phyloP scores from a whole-genome alignment of 2,329 filamentous ascomycete species.

The Purpureocillium takamizusanense region DNA sequence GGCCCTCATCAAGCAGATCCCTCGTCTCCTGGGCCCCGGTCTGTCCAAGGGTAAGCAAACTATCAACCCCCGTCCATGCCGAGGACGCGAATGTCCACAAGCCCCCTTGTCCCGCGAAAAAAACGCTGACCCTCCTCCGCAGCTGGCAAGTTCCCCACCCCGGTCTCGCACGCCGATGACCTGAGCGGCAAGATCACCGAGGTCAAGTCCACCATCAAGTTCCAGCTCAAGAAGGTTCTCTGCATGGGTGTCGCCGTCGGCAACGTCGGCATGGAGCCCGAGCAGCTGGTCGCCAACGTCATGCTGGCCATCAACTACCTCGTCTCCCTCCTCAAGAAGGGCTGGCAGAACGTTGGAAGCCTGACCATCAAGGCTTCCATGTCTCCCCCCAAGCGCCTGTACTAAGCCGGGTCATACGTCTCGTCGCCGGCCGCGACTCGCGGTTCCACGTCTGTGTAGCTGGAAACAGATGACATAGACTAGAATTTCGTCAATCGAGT shows the following conservation, averaged over 20 bases:
- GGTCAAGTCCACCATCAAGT: constrained; percentile 99
- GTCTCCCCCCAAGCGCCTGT: constrained; percentile 96
- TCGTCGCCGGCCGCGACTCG: constrained; percentile 10
- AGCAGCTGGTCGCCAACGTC: constrained; percentile 96
- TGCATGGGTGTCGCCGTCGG: constrained; percentile 99
- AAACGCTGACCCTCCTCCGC: constrained; percentile 21
- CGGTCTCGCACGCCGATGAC: constrained; percentile 94
- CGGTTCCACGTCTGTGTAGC: neutral
- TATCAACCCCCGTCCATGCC: too few species aligned
- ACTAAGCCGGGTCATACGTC: constrained; percentile 48
- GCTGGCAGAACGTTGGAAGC: constrained; percentile 99
- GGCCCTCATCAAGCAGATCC: constrained; percentile 98
- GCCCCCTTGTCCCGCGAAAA: too few species aligned
- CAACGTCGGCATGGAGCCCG: constrained; percentile 94
- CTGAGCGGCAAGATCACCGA: constrained; percentile 93
- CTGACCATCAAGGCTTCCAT: constrained; percentile 99
- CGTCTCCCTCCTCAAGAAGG: constrained; percentile 98
- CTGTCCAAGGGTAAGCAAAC: constrained; percentile 79
- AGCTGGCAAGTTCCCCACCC: constrained; percentile 99
- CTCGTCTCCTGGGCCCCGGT: constrained; percentile 97
- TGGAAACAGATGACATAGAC: constrained; percentile 3
- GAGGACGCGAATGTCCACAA: too few species aligned
- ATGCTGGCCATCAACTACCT: constrained; percentile 99
- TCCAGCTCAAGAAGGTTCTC: constrained; percentile 99
- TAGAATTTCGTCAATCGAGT: constrained; percentile 6